Conservation (phyloP, 768 basidiomycete genomes). For the Exidia glandulosa region DNA sequence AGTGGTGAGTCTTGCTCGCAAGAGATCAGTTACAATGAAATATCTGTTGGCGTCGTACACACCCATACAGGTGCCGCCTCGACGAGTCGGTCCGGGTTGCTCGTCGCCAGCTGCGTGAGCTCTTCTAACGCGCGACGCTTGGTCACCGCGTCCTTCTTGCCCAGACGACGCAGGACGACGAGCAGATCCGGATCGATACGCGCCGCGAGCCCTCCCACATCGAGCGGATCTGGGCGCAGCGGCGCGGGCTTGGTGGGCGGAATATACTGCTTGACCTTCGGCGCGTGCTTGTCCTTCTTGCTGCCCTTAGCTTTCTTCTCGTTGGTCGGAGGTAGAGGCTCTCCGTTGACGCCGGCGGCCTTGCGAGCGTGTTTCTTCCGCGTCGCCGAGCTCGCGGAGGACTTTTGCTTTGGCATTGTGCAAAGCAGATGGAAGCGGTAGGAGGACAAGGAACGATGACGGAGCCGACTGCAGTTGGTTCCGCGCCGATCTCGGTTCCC, state of each 20-base stretch:
- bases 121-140: slow-evolving; percentile 81
- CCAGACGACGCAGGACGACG: slow-evolving; percentile 66
- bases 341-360: slow-evolving; percentile 29
- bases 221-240: slow-evolving; percentile 72
- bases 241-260: slow-evolving; percentile 70
- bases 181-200: slow-evolving; percentile 70
- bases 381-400: slow-evolving; percentile 75
- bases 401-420: slow-evolving; percentile 44
- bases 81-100: slow-evolving; percentile 42
- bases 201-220: slow-evolving; percentile 67
- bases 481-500: too few relatives aligned
- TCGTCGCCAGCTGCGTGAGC: slow-evolving; percentile 23
- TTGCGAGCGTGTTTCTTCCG: slow-evolving; percentile 90
- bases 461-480: too few relatives aligned
- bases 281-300: slow-evolving; percentile 43
- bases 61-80: slow-evolving; percentile 82
- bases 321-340: slow-evolving; percentile 16
- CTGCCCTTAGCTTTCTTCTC: slow-evolving; percentile 37
- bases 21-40: neutral
- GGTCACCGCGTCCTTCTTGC: slow-evolving; percentile 85
- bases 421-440: neutral
- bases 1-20: slow-evolving; percentile 40
- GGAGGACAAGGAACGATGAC: neutral
- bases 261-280: slow-evolving; percentile 76
- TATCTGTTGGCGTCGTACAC: slow-evolving; percentile 21